A percentile compares a stretch with the other conserved stretches of the same genome.
These are phyloP conservation scores for Galeopsis tetrahit DNA, from an alignment of 257 asterid species.

Conservation along the genomic window DNA sequence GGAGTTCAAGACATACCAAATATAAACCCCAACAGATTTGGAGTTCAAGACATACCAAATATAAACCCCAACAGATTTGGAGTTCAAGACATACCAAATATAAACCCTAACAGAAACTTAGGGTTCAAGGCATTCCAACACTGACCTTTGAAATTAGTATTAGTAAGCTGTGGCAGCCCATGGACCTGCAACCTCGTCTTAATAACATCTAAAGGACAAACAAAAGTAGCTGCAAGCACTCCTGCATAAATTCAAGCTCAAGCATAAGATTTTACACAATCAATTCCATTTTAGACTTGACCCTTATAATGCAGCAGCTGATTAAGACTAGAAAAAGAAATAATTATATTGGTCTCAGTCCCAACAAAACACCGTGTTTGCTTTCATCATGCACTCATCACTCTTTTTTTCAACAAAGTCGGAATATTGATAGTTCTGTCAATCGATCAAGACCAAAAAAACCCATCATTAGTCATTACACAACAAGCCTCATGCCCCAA, in stretches of 20 bases:
- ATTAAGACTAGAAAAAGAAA: background rate
- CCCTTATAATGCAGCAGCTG: background rate
- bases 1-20: too few relatives aligned
- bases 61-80: too few relatives aligned
- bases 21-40: too few relatives aligned
- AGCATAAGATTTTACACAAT: conserved; percentile 26
- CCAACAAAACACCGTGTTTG: background rate
- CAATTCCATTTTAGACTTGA: conserved; percentile 3
- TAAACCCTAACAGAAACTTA: too few relatives aligned
- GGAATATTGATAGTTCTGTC: background rate
- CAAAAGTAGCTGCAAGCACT: conserved; percentile 95
- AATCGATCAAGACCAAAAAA: background rate
- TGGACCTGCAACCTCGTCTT: conserved; percentile 98
- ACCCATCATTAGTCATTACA: background rate
- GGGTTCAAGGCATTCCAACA: too few relatives aligned
- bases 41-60: too few relatives aligned
- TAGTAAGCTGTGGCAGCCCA: conserved; percentile 72
- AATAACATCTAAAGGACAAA: conserved; percentile 96
- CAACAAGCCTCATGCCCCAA: background rate
- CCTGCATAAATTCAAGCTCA: conserved; percentile 59
- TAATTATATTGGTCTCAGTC: background rate
- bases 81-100: too few relatives aligned
- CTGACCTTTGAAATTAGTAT: conserved; percentile 77
- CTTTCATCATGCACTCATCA: too few relatives aligned
- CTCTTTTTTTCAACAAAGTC: too few relatives aligned